Base-by-base conservation (phyloP, 176 grass and related monocot genomes). In the Oryza punctata region DNA sequence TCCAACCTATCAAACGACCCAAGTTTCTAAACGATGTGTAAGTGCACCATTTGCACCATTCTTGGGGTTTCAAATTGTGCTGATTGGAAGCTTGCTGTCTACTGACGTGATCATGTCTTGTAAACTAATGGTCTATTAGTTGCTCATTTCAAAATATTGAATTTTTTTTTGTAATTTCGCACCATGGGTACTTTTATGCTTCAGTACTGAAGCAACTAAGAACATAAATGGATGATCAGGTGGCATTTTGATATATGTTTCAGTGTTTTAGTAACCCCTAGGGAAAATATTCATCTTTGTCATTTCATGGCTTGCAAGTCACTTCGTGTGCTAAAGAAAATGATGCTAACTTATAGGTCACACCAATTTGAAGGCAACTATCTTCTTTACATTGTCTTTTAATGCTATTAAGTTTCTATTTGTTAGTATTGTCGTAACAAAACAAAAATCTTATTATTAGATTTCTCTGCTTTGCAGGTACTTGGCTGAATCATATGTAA, bases 401-500 rank as follows among this genome's bases (percentile, higher is more conserved):
- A 73, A 10, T 6, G 19, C 40, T 59, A 65, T 46, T 27, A 44
- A 57, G 40, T 4, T 5, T 57, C 28, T 6, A 72, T 12, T 14
- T 9, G 73, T 67, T 9, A 4, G 28, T 59, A 19, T 54, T 77
- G 10, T 47, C 40, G 23, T 57, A 28, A 66, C 16, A 18, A 12
- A 26, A 35, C 6, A 52, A 67, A 61, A 63, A 4, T 61, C 4
- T 84, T 30, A 68, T 23, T 61, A 11, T 61, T 61, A 24, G 21
- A 14, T 70, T 70, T 41, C 12, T 65, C 11, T 72, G 52, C 61
- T 82, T 19, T 43, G 40, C 80, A 73, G 69, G 23, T 63, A 82
- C 69, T 73, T 82, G 69, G 24, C 69, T 30, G 80, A 82, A 72
- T 82, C 69, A 3, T 69, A 63, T 63, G 54, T 82, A 54, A 82